Base-by-base conservation (phyloP, 768 basidiomycete genomes). In the Scleroderma bovista region DNA sequence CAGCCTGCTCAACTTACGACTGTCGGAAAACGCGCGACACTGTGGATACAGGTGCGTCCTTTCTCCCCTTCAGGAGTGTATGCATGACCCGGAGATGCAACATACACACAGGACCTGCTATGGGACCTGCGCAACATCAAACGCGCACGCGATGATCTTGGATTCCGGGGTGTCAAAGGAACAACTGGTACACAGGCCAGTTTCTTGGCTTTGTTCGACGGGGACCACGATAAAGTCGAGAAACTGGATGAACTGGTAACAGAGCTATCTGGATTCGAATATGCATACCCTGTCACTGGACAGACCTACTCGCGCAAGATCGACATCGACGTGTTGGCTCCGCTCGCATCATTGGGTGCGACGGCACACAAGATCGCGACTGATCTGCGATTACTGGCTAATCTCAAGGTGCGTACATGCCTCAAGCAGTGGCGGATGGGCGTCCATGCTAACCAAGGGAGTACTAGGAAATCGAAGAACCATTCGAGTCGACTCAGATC, bases 251-350 rank as follows among this genome's bases (percentile, higher is more conserved):
- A 75, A 52, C 80, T 85, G 43, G 94, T 99, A 13, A 95, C 96
- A 13, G 78, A 88, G 62, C 82, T 98, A 32, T 90, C 83, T 37
- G 95, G 93, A 3, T 98, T 98, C 72, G 76, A 79, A 34, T 96
- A 94, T 61, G 90, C 91, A 19, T 97, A 98, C 70, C 96, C 95
- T 1, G 93, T 98, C 48, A 96, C 96, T 3, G 95, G 93, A 8
- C 96, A 99, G 72, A 99, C 96, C 0, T 99, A 99, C 69, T 97
- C 94, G 15, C 80, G 96, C 55, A 99, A 99, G 71, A 90, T 99
- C 62, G 96, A 98, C 68, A 71, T 91, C 36, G 95, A 99, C 62
- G 90, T 94, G 23, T 74, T 98, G 36, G 82, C 86, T 0, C 91
- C 95, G 3, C 76, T 98, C 37, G 91, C 94, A 4, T 91, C 88